Percentiles rank a stretch among this genome's conserved stretches.
Conservation (phyloP, 306 rosid species). For the Argentina anserina region DNA sequence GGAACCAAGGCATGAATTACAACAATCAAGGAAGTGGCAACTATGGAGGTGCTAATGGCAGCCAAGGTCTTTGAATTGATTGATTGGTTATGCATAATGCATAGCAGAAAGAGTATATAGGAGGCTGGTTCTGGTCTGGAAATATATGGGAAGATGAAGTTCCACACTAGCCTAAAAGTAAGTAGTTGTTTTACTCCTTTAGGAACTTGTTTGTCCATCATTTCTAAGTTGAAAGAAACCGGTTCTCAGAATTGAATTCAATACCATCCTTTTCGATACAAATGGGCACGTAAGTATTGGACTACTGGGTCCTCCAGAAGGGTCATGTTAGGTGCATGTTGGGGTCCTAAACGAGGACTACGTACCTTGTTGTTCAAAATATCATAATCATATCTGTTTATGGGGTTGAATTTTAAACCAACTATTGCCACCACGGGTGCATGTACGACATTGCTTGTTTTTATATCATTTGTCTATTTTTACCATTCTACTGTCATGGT, state of each 20-base stretch:
- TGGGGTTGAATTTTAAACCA: neutral
- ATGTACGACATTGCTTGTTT: neutral
- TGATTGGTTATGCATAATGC: too few relatives aligned
- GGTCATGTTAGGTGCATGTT: constrained; percentile 9
- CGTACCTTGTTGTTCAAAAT: neutral
- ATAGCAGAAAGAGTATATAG: neutral
- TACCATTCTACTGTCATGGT: neutral
- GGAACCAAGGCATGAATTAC: too few relatives aligned
- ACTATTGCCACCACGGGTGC: neutral
- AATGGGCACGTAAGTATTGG: too few relatives aligned
- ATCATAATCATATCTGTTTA: constrained; percentile 11
- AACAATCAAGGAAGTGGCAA: too few relatives aligned
- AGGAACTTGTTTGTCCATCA: constrained; percentile 9
- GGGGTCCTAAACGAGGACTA: neutral
- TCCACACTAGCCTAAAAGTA: constrained; percentile 38
- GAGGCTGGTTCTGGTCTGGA: neutral
- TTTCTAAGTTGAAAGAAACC: neutral
- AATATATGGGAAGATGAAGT: constrained; percentile 39
- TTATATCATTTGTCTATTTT: neutral
- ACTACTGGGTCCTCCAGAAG: too few relatives aligned
- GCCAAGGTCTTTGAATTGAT: too few relatives aligned
- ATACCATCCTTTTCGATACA: too few relatives aligned
- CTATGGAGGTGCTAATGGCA: too few relatives aligned
- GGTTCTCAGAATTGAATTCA: constrained; percentile 22
- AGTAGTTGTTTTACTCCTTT: neutral